A percentile compares a stretch with the other conserved stretches of the same genome.
Conservation (phyloP, 371 early-diverging fungal species). For the Batkoa obscura region DNA sequence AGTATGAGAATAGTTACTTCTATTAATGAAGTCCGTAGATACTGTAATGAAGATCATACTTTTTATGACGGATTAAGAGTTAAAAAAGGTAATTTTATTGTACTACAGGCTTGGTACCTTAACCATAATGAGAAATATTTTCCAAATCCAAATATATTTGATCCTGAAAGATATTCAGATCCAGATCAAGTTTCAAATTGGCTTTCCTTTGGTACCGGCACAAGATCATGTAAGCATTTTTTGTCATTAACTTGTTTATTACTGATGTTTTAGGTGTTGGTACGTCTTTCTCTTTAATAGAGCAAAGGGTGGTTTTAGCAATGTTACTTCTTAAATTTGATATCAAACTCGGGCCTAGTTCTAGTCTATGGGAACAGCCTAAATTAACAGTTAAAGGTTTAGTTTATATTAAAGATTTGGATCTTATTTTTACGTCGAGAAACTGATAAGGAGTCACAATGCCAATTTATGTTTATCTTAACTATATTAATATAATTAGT, state of each 20-base stretch:
- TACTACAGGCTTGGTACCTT: neutral
- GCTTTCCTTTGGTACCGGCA: constrained; percentile 15
- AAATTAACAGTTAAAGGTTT: no score
- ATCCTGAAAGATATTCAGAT: neutral
- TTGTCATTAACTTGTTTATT: constrained; percentile 9
- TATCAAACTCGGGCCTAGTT: neutral
- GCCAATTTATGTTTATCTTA: no score
- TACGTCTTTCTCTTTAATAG: constrained; percentile 28
- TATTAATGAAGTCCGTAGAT: neutral
- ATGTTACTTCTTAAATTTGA: constrained; percentile 18
- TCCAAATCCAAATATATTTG: neutral
- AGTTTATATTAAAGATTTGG: no score
- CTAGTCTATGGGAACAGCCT: neutral
- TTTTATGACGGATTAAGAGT: neutral
- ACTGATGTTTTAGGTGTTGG: constrained; percentile 15
- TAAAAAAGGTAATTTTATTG: neutral
- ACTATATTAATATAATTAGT: no score
- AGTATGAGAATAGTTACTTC: neutral
- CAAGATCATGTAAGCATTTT: constrained; percentile 10
- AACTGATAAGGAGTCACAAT: no score
- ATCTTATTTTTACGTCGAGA: no score
- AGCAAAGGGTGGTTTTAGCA: constrained; percentile 24
- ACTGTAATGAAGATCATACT: neutral
- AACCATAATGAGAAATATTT: neutral
- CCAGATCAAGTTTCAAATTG: constrained; percentile 29